Evolutionary conservation across 768 basidiomycete genomes (phyloP), one percentile per base, ranked within the genome.

Genomic region (Hygrophoropsis aurantiaca): DNA sequence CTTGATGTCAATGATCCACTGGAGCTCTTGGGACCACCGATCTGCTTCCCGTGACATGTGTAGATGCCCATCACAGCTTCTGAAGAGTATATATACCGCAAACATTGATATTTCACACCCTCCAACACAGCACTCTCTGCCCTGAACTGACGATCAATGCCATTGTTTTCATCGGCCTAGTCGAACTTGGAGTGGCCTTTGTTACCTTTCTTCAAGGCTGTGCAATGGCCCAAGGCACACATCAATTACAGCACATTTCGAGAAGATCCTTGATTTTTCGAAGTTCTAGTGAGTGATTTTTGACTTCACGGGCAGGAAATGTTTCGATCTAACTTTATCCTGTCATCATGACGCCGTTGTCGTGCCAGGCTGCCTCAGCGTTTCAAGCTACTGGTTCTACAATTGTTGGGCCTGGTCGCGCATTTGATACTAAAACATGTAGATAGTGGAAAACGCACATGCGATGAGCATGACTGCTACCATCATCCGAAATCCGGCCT

Each of bases 141-240:
- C 13, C 27, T 7, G 27, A 30, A 13, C 13, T 30, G 27, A 30
- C 27, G 27, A 13, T 30, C 27, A 30, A 30, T 30, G 27, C 13
- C 27, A 30, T 6, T 13, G 27, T 13, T 30, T 30, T 47, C 34
- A 24, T 51, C 13, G 56, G 50, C 10, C 51, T 51, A 4, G 19
- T 52, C 21, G 50, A 52, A 32, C 42, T 55, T 19, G 44, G 56
- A n/a, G 47, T 43, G n/a, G 25, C 52, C 11, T 26, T 51, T 11
- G 45, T 37, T 2, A 30, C 43, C 5, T 34, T 44, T 10, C 43
- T 57, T 19, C 51, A 55, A 19, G 56, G 54, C 7, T 40, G 56
- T 32, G 27, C 47, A 15, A 42, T 39, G 5, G 37, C 36, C n/a
- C 56, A 57, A 44, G 20, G 40, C n/a, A 11, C 52, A 52, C 39